Evolutionary conservation across 1,139 yeast species (phyloP), one percentile per base, ranked within the genome.

Genomic region (Diutina sp.): DNA sequence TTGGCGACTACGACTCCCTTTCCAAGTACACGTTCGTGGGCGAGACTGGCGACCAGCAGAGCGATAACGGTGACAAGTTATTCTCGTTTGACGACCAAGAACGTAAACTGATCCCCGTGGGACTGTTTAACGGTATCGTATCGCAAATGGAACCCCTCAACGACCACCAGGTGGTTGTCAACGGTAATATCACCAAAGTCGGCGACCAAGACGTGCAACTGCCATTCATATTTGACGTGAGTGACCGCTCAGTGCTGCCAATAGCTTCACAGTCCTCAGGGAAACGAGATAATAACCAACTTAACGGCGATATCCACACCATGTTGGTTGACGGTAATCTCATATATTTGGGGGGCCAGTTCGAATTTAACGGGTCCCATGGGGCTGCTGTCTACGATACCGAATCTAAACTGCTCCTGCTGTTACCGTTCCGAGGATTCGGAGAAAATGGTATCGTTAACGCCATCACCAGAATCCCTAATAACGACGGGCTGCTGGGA

Each of bases 301-400:
- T 59, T 60, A 62, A 70, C 47, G 95, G 95, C 1, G 64, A 73
- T 0, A 81, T 87, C 5, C 71, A 69, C 28, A 72, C 88, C 0
- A 73, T 84, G 1, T 77, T 73, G 63, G 63, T 72, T 2, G 80
- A 78, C 58, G 69, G 71, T 41, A 72, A 78, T 18, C 61, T 79
- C 30, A 76, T 90, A 0, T 90, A 88, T 65, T 77, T 89, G 56
- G 99, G 98, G 11, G 99, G 99, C 32, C 75, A 81, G 59, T 82
- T 93, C 63, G 68, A 76, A 16, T 85, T 69, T 64, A 73, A 80
- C 58, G 69, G 74, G 50, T 76, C 87, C 0, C 70, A 78, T 59
- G 88, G 93, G 56, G 87, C 82, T 0, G 85, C 89, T 11, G 70
- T 83, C 9, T 91, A 89, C 75, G 78, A 88, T 66, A 66, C 72